Conservation (phyloP, 352 stramenopile species). For the Globisporangium cederbergense region DNA sequence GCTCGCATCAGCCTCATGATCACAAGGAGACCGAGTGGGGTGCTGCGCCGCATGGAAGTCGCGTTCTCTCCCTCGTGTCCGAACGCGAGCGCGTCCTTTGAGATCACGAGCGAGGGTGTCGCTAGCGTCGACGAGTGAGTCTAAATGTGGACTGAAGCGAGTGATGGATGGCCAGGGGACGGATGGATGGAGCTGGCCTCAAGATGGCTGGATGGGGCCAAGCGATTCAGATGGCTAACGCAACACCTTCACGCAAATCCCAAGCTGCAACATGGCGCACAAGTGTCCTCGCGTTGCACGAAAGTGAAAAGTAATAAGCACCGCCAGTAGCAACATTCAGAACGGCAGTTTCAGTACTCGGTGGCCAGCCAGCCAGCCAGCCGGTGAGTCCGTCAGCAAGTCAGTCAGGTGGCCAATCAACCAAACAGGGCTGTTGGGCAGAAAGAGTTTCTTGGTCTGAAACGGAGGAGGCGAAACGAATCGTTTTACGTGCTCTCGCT, state of each 20-base stretch:
- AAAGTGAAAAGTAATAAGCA: neutral
- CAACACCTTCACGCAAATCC: neutral
- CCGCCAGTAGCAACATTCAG: neutral
- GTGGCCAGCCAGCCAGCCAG: neutral
- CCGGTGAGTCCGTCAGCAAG: neutral
- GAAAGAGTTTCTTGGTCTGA: neutral
- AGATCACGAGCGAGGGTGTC: conserved; percentile 58
- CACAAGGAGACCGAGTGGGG: conserved; percentile 25
- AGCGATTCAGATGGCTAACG: neutral
- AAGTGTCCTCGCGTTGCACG: neutral
- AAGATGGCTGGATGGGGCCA: neutral
- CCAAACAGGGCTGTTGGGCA: neutral
- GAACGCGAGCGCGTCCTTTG: conserved; percentile 35
- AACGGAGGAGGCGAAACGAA: neutral
- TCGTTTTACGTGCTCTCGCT: neutral
- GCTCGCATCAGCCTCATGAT: conserved; percentile 47
- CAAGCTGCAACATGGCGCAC: neutral
- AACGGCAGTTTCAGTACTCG: neutral
- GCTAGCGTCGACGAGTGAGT: conserved; percentile 11
- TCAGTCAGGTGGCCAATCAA: too few species aligned
- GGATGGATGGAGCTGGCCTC: neutral
- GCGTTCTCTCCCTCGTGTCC: conserved; percentile 57
- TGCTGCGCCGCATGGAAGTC: conserved; percentile 37
- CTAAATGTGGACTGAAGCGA: neutral
- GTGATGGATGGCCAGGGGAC: neutral